Conservation (phyloP, 371 early-diverging fungal genomes). For the Haplosporangium sp. region DNA sequence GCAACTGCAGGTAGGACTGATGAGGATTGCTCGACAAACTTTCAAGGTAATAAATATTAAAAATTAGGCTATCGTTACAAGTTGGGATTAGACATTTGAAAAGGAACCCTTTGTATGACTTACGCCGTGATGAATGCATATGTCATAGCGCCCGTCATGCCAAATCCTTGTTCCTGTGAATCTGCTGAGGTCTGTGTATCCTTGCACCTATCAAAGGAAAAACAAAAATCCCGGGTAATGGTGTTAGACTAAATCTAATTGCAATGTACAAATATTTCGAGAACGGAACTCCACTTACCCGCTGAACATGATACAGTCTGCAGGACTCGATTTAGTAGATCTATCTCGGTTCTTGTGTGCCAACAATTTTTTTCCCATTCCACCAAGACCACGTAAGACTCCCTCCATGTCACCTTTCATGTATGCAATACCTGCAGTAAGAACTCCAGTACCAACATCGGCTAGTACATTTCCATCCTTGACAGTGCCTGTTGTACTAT, state of each 20-base stretch:
- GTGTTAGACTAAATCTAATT: neutral
- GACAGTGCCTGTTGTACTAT: conserved; percentile 78
- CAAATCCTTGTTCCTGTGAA: conserved; percentile 69
- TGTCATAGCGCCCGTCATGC: conserved; percentile 89
- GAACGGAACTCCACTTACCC: conserved; percentile 62
- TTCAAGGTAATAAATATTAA: neutral
- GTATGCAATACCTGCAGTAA: conserved; percentile 67
- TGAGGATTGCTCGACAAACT: conserved; percentile 68
- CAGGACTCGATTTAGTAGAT: conserved; percentile 68
- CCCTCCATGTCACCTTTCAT: conserved; percentile 66
- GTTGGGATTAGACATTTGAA: neutral
- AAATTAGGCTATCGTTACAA: no score
- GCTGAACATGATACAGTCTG: conserved; percentile 89
- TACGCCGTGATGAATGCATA: conserved; percentile 81
- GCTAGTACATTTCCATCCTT: conserved; percentile 69
- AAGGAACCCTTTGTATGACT: conserved; percentile 13
- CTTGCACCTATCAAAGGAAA: conserved; percentile 73
- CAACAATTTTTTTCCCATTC: conserved; percentile 61
- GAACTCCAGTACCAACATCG: conserved; percentile 62
- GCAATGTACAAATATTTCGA: neutral
- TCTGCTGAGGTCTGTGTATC: conserved; percentile 94
- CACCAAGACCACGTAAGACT: conserved; percentile 60
- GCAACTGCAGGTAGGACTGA: conserved; percentile 79
- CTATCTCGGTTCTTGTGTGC: conserved; percentile 58
- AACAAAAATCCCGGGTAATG: conserved; percentile 7